Conservation (phyloP, 2,329 filamentous ascomycete species). For the Pyrenochaeta sp. region DNA sequence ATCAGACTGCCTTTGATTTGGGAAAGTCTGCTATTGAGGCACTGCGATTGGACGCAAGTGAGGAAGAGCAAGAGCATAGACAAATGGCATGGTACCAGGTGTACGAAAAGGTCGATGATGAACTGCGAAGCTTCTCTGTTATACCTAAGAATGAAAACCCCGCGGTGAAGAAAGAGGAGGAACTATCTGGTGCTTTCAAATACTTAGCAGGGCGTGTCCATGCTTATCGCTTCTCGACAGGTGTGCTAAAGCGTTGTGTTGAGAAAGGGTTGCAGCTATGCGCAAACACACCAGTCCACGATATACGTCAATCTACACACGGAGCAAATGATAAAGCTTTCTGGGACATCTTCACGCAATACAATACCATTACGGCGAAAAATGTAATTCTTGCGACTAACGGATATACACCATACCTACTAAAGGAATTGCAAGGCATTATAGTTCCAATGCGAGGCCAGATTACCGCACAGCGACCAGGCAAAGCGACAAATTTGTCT, state of each 20-base stretch:
- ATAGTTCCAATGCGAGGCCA: constrained; percentile 54
- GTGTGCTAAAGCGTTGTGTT: constrained; percentile 34
- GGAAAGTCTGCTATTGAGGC: constrained; percentile 37
- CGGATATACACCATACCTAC: constrained; percentile 44
- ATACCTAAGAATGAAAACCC: constrained; percentile 28
- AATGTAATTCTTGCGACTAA: constrained; percentile 46
- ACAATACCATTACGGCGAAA: constrained; percentile 21
- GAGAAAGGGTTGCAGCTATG: constrained; percentile 36
- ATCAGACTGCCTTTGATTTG: constrained; percentile 43
- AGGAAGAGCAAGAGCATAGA: constrained; percentile 31
- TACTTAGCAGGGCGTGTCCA: constrained; percentile 44
- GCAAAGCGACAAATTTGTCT: constrained; percentile 48
- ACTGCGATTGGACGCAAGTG: constrained; percentile 28
- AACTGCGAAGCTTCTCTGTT: constrained; percentile 28
- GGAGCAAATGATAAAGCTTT: not conserved
- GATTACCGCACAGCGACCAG: constrained; percentile 49
- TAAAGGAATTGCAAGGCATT: constrained; percentile 46
- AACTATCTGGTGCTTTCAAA: constrained; percentile 38
- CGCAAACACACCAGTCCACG: constrained; percentile 39
- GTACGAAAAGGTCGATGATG: constrained; percentile 16
- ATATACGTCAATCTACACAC: constrained; percentile 14
- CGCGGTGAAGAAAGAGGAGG: constrained; percentile 19
- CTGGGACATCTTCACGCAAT: constrained; percentile 32
- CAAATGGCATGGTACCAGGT: constrained; percentile 42
- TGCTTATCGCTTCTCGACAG: constrained; percentile 43